These are phyloP conservation scores for Davidsoniella virescens DNA, from an alignment of 2,329 filamentous ascomycete genomes.

Conservation along the genomic window DNA sequence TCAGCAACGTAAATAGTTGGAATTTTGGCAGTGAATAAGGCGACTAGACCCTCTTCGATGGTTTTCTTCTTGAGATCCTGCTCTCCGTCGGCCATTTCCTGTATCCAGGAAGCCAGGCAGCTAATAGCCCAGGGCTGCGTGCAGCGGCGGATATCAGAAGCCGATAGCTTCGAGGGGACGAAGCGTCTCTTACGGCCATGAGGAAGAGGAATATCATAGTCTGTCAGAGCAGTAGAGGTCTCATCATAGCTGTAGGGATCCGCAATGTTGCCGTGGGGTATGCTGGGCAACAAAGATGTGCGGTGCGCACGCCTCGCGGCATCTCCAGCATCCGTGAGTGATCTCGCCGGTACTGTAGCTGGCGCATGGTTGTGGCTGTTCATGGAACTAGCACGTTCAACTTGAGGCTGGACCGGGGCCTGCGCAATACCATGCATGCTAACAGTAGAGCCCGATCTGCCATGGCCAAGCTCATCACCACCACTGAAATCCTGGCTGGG, in stretches of 20 bases:
- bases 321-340: constrained; percentile 83
- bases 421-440: not conserved
- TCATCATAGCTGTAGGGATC: constrained; percentile 42
- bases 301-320: constrained; percentile 40
- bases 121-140: constrained; percentile 85
- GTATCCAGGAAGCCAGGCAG: constrained; percentile 72
- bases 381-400: constrained; percentile 62
- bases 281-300: constrained; percentile 25
- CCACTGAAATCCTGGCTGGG: not conserved
- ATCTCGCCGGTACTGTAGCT: constrained; percentile 66
- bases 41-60: constrained; percentile 74
- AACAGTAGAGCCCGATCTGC: constrained; percentile 29
- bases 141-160: constrained; percentile 70
- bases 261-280: constrained; percentile 26
- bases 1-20: constrained; percentile 98
- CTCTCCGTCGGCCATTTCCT: constrained; percentile 79
- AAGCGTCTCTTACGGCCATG: constrained; percentile 68
- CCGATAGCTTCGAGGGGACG: constrained; percentile 65
- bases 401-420: constrained; percentile 1
- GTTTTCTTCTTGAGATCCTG: constrained; percentile 71
- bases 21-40: constrained; percentile 83
- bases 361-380: constrained; percentile 70
- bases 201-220: constrained; percentile 73
- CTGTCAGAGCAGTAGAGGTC: constrained; percentile 35
- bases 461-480: not conserved